Evolutionary conservation across 768 basidiomycete genomes (phyloP), one percentile per base, ranked within the genome.

Genomic region (Mycena polygramma): DNA sequence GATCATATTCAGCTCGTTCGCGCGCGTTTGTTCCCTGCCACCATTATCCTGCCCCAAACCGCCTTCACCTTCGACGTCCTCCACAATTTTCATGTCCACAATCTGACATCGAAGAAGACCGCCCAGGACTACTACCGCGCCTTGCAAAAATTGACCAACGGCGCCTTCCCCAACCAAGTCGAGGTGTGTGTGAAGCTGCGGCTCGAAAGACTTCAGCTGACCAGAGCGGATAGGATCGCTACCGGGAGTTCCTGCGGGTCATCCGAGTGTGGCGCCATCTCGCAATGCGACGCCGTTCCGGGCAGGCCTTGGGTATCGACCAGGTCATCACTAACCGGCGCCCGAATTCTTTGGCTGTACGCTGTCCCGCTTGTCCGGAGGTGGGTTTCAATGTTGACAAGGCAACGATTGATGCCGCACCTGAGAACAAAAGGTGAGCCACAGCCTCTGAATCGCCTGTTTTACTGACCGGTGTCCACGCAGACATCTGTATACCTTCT

Each of bases 61-160:
- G 75, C 24, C 13, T 69, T 74, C 70, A 72, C 73, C 17, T 71
- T 74, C 55, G 11, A 19, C 11, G 51, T 76, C 8, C 68, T 79
- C 30, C 35, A 80, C 2, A 41, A 70, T 9, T 84, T 81, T 46
- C 80, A 84, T 22, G 13, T 77, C 2, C 75, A 79, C n/a, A 75
- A 72, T 1, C 67, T 81, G 0, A 67, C 77, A 30, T 81, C 76
- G 14, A 84, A 84, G 67, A 66, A 75, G 13, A 75, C 78, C 0
- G 68, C 68, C 1, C 79, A 78, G 37, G 80, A 83, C 53, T 84
- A 78, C 58, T 54, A 71, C 37, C 36, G 57, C 30, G 62, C 72
- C 20, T 59, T 81, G 6, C 63, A 58, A 20, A 41, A 69, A 41
- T 61, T 73, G 19, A 80, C 78, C 20, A 68, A 78, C 61, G 43